These are phyloP conservation scores for Incumbomyces lentus DNA, from an alignment of 2,329 filamentous ascomycete genomes.

Conservation along the genomic window DNA sequence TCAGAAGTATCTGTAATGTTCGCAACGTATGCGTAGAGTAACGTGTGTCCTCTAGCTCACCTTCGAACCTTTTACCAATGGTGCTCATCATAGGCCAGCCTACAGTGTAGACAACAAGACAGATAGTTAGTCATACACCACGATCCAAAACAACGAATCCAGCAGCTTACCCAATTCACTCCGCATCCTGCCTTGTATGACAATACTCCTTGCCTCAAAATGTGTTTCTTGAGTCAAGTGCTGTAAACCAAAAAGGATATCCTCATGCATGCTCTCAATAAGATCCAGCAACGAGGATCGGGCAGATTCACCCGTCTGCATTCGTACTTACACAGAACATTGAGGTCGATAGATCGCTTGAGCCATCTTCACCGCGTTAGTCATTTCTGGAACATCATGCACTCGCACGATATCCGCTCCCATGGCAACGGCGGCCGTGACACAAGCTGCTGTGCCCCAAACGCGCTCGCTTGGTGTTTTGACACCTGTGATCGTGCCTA, in stretches of 20 bases:
- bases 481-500: slow-evolving; percentile 72
- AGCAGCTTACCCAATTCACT: too few relatives aligned
- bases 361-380: slow-evolving; percentile 69
- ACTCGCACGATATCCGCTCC: slow-evolving; percentile 88
- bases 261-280: too few relatives aligned
- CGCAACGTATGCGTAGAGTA: background rate
- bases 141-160: too few relatives aligned
- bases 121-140: too few relatives aligned
- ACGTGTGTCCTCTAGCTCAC: background rate
- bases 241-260: background rate
- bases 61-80: background rate
- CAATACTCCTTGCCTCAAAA: background rate
- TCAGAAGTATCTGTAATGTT: slow-evolving; percentile 1
- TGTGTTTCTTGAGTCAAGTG: background rate
- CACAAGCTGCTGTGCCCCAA: slow-evolving; percentile 81
- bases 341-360: slow-evolving; percentile 72
- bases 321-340: background rate
- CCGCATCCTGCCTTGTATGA: too few relatives aligned
- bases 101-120: too few relatives aligned
- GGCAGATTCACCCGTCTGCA: background rate
- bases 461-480: slow-evolving; percentile 57
- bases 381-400: slow-evolving; percentile 84
- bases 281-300: too few relatives aligned
- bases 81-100: background rate
- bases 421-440: slow-evolving; percentile 72